phyloP scores from a whole-genome alignment of 2,329 filamentous ascomycete species.

The Colletotrichum sp. region DNA sequence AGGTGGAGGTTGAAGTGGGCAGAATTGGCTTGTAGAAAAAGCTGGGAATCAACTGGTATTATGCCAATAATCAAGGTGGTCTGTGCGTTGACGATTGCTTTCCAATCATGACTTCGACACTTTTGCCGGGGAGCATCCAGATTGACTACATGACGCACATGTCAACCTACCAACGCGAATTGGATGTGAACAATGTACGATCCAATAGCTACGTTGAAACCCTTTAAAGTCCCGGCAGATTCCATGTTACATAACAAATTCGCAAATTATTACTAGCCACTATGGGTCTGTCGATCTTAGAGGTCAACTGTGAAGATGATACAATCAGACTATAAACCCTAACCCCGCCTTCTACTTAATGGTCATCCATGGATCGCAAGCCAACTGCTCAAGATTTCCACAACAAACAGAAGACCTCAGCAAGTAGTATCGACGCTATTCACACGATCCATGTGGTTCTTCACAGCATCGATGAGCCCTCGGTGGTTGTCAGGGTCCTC shows the following conservation, averaged over 20 bases:
- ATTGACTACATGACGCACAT: neutral
- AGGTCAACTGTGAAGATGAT: neutral
- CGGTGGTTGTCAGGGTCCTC: neutral
- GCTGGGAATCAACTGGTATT: neutral
- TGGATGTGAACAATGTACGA: neutral
- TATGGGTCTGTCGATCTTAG: neutral
- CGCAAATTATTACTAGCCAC: neutral
- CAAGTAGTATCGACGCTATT: neutral
- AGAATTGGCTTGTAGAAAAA: neutral
- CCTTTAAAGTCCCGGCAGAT: neutral
- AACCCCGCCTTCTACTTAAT: neutral
- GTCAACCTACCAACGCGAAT: neutral
- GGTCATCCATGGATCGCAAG: neutral
- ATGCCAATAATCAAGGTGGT: neutral
- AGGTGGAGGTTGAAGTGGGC: neutral
- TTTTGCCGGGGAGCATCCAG: neutral
- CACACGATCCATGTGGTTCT: neutral
- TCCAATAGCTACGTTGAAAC: neutral
- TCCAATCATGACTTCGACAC: neutral
- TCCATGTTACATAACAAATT: rapidly evolving
- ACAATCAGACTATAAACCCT: neutral
- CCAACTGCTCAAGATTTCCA: neutral
- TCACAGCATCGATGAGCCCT: neutral
- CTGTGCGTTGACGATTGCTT: neutral
- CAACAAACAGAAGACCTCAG: neutral